A percentile compares a stretch with the other conserved stretches of the same genome.
Conservation (phyloP, 23 red algal genomes). For the Cyanidium caldarium region DNA sequence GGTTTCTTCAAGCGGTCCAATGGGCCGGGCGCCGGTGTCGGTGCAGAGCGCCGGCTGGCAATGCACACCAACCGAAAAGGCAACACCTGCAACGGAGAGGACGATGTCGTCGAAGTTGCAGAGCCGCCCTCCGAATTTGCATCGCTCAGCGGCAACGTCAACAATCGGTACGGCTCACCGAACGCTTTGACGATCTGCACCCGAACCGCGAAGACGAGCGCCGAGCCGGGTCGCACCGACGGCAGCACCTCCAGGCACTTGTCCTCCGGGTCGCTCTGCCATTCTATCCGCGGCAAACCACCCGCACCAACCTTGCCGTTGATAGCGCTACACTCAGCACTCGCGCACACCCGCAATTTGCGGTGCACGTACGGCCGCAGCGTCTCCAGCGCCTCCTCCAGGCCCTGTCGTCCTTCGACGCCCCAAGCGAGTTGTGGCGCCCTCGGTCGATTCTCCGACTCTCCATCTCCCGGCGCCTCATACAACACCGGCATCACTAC, state of each 20-base stretch:
- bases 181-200: neutral
- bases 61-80: no score
- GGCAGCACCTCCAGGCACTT: neutral
- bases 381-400: neutral
- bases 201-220: neutral
- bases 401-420: neutral
- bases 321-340: neutral
- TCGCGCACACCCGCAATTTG: neutral
- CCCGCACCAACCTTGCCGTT: neutral
- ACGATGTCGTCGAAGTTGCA: no score
- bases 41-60: no score
- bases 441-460: no score
- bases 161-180: neutral
- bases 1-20: no score
- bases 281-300: neutral
- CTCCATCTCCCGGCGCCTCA: no score
- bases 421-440: no score
- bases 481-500: no score
- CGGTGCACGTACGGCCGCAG: neutral
- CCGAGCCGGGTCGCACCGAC: neutral
- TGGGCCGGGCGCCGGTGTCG: no score
- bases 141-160: no score
- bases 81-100: no score
- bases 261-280: neutral
- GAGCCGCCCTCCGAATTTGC: no score